Conservation (phyloP, 2,329 filamentous ascomycete species). For the Trichoderma atroviride region DNA sequence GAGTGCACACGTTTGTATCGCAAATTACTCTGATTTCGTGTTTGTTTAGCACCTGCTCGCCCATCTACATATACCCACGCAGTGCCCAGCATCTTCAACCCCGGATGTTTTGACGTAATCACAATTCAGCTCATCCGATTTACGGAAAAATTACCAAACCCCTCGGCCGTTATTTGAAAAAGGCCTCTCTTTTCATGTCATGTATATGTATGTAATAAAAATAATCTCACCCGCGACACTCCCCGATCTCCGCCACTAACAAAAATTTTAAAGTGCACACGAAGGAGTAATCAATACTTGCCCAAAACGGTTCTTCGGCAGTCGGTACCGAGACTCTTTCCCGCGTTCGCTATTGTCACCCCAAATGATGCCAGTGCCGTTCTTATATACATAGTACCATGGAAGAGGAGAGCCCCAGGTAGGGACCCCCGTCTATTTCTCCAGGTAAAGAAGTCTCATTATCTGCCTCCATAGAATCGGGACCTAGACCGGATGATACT, state of each 20-base stretch:
- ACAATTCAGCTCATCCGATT: neutral
- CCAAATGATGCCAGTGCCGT: neutral
- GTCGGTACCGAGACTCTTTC: neutral
- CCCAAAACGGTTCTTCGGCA: neutral
- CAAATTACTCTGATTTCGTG: no score
- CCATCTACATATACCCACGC: no score
- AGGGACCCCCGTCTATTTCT: no score
- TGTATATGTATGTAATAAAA: no score
- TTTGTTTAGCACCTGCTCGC: no score
- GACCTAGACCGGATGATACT: neutral
- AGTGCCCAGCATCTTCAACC: neutral
- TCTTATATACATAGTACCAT: no score
- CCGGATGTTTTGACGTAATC: neutral
- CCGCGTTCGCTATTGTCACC: neutral
- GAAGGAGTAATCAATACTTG: neutral
- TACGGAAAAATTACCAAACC: neutral
- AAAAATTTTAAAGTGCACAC: neutral
- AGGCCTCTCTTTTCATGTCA: no score
- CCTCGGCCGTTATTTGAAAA: neutral
- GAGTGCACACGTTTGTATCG: no score
- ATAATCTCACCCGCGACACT: neutral
- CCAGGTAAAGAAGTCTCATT: neutral
- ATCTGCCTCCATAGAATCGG: neutral
- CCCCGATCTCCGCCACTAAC: neutral
- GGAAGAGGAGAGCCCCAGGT: no score